Evolutionary conservation across 2,329 filamentous ascomycete genomes (phyloP).

Genomic region (Nemania sp.): DNA sequence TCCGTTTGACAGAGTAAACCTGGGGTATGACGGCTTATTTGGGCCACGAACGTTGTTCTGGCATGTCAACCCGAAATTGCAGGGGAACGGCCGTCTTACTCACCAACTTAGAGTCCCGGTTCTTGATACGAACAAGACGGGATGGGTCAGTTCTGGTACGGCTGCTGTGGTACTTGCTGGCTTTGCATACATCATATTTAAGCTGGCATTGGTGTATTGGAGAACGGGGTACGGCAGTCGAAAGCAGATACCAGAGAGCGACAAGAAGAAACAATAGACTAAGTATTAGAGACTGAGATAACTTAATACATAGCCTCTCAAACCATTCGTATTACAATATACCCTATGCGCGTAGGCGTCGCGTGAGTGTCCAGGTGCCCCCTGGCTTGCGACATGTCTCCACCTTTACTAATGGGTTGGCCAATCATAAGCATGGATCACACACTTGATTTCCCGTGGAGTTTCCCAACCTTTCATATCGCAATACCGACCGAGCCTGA

Average conservation of each 20-base stretch:
- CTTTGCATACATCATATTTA: slow-evolving; percentile 71
- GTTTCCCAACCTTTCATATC: slow-evolving; percentile 2
- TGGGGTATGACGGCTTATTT: slow-evolving; percentile 88
- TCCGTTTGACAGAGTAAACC: slow-evolving; percentile 80
- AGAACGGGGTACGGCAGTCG: slow-evolving; percentile 39
- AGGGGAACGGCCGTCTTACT: slow-evolving; percentile 46
- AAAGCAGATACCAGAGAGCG: slow-evolving; percentile 22
- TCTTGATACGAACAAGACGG: slow-evolving; percentile 55
- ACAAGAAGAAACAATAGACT: slow-evolving; percentile 37
- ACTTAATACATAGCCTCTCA: too few relatives aligned
- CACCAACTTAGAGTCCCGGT: slow-evolving; percentile 67
- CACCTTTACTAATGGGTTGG: too few relatives aligned
- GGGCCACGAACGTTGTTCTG: slow-evolving; percentile 78
- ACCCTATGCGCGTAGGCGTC: too few relatives aligned
- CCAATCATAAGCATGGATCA: slow-evolving; percentile 9
- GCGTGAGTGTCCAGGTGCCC: too few relatives aligned
- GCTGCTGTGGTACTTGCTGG: slow-evolving; percentile 62
- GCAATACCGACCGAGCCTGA: background rate
- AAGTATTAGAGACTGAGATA: too few relatives aligned
- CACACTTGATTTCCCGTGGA: too few relatives aligned
- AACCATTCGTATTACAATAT: too few relatives aligned
- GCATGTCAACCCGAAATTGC: slow-evolving; percentile 65
- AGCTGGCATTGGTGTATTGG: slow-evolving; percentile 49
- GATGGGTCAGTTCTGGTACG: slow-evolving; percentile 59
- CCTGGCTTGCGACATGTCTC: too few relatives aligned